Conservation (phyloP, 441 rosid genomes). For the Capsella rubella region DNA sequence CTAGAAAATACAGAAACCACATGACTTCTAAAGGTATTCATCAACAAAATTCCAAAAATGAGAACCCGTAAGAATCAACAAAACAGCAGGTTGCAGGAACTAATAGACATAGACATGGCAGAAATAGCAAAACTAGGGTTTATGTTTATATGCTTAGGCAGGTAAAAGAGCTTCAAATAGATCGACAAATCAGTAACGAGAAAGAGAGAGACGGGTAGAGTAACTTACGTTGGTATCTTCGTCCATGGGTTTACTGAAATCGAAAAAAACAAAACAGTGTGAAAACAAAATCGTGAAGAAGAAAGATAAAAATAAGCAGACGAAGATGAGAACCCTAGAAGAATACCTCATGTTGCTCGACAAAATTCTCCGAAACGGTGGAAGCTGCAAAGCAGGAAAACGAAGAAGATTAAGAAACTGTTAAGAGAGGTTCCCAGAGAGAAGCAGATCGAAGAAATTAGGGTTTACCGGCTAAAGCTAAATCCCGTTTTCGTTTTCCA, state of each 20-base stretch:
- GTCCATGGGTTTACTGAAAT: conserved; percentile 70
- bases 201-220: not conserved
- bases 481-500: conserved; percentile 36
- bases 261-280: not conserved
- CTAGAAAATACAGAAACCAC: not conserved
- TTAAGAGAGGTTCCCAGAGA: not conserved
- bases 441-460: conserved; percentile 35
- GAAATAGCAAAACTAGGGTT: conserved; percentile 11
- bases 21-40: not conserved
- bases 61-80: not conserved
- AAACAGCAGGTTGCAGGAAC: not conserved
- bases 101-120: not conserved
- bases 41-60: not conserved
- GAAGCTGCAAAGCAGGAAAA: conserved; percentile 4
- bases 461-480: conserved; percentile 39
- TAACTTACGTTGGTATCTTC: conserved; percentile 64
- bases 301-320: not conserved
- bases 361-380: conserved; percentile 11
- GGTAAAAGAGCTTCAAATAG: not conserved
- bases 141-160: not conserved
- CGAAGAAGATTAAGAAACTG: not conserved
- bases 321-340: conserved; percentile 28
- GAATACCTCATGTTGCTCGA: conserved; percentile 40
- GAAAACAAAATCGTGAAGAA: not conserved
- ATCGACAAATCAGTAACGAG: conserved; percentile 19